Conservation (phyloP, 2,329 filamentous ascomycete species). For the Tolypocladium tropicale region DNA sequence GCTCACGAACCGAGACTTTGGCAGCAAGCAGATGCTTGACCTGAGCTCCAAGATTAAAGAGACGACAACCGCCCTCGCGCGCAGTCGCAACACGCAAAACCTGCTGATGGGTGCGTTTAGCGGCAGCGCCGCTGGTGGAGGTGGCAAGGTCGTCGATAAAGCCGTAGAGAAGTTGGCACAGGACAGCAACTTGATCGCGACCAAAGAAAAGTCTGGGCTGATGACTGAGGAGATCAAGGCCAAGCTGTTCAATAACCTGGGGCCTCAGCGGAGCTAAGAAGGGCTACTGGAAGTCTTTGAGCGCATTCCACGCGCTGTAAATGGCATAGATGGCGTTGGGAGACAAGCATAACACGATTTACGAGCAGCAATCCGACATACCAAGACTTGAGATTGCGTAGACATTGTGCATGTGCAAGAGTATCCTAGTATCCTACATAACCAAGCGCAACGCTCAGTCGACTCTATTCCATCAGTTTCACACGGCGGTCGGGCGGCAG, state of each 20-base stretch:
- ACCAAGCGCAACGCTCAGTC: too few relatives aligned
- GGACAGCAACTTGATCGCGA: conserved; percentile 50
- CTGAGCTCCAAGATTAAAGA: conserved; percentile 73
- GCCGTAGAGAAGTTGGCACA: conserved; percentile 49
- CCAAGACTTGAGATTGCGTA: not conserved
- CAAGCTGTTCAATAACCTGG: conserved; percentile 44
- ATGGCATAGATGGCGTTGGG: not conserved
- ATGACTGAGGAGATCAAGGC: conserved; percentile 54
- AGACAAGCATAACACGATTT: not conserved
- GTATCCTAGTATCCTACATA: not conserved
- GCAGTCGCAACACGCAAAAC: conserved; percentile 15
- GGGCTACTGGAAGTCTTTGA: not conserved
- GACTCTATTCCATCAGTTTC: not conserved
- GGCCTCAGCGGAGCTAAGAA: conserved; percentile 1
- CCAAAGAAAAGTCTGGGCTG: conserved; percentile 52
- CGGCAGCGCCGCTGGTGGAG: conserved; percentile 13
- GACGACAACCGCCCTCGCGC: conserved; percentile 30
- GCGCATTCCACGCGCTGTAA: not conserved
- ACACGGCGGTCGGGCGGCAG: too few relatives aligned
- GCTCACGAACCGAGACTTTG: conserved; percentile 86
- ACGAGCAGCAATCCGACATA: not conserved
- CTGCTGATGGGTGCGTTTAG: conserved; percentile 8
- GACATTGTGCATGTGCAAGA: not conserved
- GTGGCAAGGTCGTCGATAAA: conserved; percentile 23
- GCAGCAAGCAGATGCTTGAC: conserved; percentile 85